Evolutionary conservation across 108 stramenopile species (phyloP), one percentile per base, ranked within the genome.

Genomic region (Skeletonema costatum): DNA sequence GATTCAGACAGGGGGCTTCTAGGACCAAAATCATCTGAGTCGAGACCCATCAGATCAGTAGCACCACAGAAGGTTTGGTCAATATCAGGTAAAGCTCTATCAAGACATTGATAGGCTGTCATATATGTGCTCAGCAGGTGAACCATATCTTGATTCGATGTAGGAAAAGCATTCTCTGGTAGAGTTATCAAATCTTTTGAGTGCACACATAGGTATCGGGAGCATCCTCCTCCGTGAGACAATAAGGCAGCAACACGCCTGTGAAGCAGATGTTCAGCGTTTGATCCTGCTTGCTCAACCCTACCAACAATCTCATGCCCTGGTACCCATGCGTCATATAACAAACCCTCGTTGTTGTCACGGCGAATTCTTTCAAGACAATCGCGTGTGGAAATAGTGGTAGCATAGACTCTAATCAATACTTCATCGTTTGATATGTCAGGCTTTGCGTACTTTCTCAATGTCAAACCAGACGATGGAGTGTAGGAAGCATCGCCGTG

Each of bases 41-140:
- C 16, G 16, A 5, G 16, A 46, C 3, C 4, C 44, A 46, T 46
- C 44, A 46, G 44, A 46, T 16, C 44, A n/a, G 44, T 46, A 2
- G 16, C 44, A 46, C 44, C 44, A 46, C 44, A 46, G 16, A 46
- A 46, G 44, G 16, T n/a, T 46, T 46, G 16, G 3, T 46, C 44
- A 46, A 3, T 46, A 46, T 4, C 16, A 46, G 44, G 44, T n/a
- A n/a, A 12, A 2, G 41, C 2, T 4, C 44, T 3, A 16, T 56
- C 53, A 10, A 56, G 63, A 5, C 82, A 67, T 75, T 95, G 93
- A 66, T 90, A 92, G 1, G 93, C 93, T 5, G 88, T 58, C 73
- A 95, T 79, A 75, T 92, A 95, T 3, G 80, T 90, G 32, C 88
- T 80, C 4, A 86, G 76, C 64, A 94, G 77, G 62, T 89, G 89